A percentile compares a stretch with the other conserved stretches of the same genome.
These are phyloP conservation scores for Apiospora aurea DNA, from an alignment of 2,329 filamentous ascomycete species.

Conservation along the genomic window DNA sequence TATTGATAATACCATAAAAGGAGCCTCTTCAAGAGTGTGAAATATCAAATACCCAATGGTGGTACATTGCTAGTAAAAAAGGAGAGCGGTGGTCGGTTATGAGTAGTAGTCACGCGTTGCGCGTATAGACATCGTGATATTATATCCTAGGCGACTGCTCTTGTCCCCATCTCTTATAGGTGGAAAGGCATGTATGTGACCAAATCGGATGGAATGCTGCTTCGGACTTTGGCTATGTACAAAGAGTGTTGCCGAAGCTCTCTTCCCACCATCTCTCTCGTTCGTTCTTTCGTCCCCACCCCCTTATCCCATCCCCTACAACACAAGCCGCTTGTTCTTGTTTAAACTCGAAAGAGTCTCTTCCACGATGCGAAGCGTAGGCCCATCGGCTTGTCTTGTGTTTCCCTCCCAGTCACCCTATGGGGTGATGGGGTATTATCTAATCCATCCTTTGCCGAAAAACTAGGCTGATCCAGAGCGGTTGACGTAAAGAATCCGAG, in stretches of 20 bases:
- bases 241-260: constrained; percentile 20
- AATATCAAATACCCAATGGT: not conserved
- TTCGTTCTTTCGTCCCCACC: not conserved
- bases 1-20: not conserved
- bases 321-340: not conserved
- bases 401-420: not conserved
- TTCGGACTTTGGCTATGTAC: constrained; percentile 21
- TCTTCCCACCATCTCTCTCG: not conserved
- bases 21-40: not conserved
- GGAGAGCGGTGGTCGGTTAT: not conserved
- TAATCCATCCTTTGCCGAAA: not conserved
- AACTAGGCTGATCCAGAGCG: not conserved
- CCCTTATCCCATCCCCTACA: not conserved
- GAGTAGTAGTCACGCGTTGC: not conserved
- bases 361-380: constrained; percentile 9
- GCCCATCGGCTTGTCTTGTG: not conserved
- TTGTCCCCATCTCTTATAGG: not conserved
- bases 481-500: not conserved
- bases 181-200: not conserved
- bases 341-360: not conserved
- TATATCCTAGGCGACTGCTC: constrained; percentile 20
- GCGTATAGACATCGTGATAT: constrained; percentile 18
- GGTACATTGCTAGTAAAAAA: not conserved
- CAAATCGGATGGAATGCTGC: constrained; percentile 13
- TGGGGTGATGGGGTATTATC: not conserved